Evolutionary conservation across 2,329 filamentous ascomycete species (phyloP), one percentile per base, ranked within the genome.

Genomic region (Lachnellula subtilissima): DNA sequence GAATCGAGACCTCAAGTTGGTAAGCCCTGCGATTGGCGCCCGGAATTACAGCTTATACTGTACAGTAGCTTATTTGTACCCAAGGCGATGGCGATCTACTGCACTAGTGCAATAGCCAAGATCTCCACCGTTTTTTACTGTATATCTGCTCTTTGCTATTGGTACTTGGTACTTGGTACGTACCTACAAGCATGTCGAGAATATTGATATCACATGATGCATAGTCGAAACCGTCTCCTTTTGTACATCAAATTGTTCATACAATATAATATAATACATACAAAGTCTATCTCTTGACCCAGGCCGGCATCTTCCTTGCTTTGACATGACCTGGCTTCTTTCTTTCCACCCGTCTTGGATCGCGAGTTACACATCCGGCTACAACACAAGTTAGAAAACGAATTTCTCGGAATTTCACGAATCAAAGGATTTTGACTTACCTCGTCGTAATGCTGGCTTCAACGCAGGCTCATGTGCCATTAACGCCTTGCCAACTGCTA

Each of bases 251-350:
- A 22, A 23, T 50, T 47, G 46, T 57, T 58, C 47, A 61, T 66
- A 66, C 62, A 66, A 61, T 65, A 67, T 61, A 61, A 64, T 64
- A 69, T 61, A 61, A 64, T 64, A 69, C 55, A 63, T 51, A 61
- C 42, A 55, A n/a, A 43, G 23, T 59, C 62, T 69, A 72, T 69
- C 70, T 69, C 85, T 97, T 97, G 81, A 97, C 92, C 94, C 95
- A 99, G 67, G 94, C 83, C 58, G 93, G 93, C 85, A 88, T 95
- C 85, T 99, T 99, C 76, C 94, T 89, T 56, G 94, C 93, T 82
- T 99, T 99, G 76, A 96, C 75, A 70, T 91, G 90, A 65, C 94
- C 95, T 55, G 91, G 84, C 83, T 99, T 97, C 86, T 99, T 99
- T 73, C 94, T 93, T 77, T 99, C 94, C 65, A 99, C 95, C 69